Conservation (phyloP, 2,329 filamentous ascomycete genomes). For the Blumeria graminis region DNA sequence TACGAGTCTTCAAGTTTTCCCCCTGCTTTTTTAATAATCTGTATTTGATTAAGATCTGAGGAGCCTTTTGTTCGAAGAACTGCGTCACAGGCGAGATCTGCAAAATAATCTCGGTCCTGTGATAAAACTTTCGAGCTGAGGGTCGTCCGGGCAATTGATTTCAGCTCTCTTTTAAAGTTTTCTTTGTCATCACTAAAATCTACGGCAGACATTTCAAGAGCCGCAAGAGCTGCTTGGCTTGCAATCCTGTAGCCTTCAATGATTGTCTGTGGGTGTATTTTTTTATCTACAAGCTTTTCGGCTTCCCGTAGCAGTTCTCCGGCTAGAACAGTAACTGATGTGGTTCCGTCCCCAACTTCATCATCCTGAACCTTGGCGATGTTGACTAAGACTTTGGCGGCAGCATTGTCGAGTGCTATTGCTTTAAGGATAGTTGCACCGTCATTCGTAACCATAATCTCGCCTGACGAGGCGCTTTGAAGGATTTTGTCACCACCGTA, state of each 20-base stretch:
- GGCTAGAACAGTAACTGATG: constrained; percentile 86
- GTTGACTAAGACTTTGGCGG: constrained; percentile 94
- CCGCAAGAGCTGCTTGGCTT: constrained; percentile 63
- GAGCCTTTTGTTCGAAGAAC: constrained; percentile 75
- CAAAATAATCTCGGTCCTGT: constrained; percentile 82
- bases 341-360: constrained; percentile 93
- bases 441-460: constrained; percentile 98
- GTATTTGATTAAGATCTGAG: constrained; percentile 87
- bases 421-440: constrained; percentile 95
- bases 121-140: constrained; percentile 91
- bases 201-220: constrained; percentile 62
- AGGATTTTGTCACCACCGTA: constrained; percentile 66
- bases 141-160: constrained; percentile 80
- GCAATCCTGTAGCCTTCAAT: constrained; percentile 98
- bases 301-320: constrained; percentile 89
- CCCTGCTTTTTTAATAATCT: constrained; percentile 98
- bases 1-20: constrained; percentile 96
- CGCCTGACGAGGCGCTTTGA: constrained; percentile 72
- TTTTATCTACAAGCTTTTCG: constrained; percentile 90
- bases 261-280: constrained; percentile 98
- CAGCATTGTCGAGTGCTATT: constrained; percentile 94
- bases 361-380: constrained; percentile 99
- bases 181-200: constrained; percentile 69
- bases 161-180: constrained; percentile 70
- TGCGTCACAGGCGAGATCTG: constrained; percentile 71